phyloP scores from a whole-genome alignment of 2,329 filamentous ascomycete genomes.

The Fusarium duplospermum region DNA sequence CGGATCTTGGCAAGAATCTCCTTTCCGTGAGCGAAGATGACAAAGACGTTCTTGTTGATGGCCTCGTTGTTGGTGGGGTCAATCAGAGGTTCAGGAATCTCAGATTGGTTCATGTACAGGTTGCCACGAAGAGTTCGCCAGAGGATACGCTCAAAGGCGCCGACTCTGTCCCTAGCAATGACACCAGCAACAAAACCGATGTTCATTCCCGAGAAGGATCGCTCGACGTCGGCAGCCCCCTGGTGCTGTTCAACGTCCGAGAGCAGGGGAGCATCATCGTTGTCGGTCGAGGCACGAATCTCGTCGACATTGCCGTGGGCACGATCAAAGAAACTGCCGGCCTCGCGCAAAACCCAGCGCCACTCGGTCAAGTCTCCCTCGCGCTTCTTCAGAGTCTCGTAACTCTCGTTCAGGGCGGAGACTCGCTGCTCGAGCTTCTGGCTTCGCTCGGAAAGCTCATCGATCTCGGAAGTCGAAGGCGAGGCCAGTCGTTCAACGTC shows the following conservation, averaged over 20 bases:
- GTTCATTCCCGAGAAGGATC: conserved; percentile 96
- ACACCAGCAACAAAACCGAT: conserved; percentile 98
- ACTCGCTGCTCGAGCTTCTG: conserved; percentile 93
- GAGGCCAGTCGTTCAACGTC: conserved; percentile 88
- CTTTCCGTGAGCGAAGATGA: conserved; percentile 98
- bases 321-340: conserved; percentile 96
- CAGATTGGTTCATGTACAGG: conserved; percentile 99
- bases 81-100: conserved; percentile 93
- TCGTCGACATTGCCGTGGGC: conserved; percentile 97
- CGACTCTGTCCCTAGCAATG: conserved; percentile 91
- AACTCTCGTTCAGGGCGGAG: conserved; percentile 93
- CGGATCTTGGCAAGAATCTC: conserved; percentile 98
- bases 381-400: conserved; percentile 97
- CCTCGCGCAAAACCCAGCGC: conserved; percentile 97
- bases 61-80: conserved; percentile 93
- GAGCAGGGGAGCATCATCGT: conserved; percentile 93
- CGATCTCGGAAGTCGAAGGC: conserved; percentile 93
- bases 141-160: conserved; percentile 94
- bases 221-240: conserved; percentile 75
- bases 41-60: conserved; percentile 97
- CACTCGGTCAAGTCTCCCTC: conserved; percentile 98
- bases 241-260: conserved; percentile 90
- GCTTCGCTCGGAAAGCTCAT: conserved; percentile 92
- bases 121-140: conserved; percentile 98
- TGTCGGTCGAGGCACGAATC: conserved; percentile 88